Conservation (phyloP, 106 monocot genomes). For the Dendrobium huoshanense region DNA sequence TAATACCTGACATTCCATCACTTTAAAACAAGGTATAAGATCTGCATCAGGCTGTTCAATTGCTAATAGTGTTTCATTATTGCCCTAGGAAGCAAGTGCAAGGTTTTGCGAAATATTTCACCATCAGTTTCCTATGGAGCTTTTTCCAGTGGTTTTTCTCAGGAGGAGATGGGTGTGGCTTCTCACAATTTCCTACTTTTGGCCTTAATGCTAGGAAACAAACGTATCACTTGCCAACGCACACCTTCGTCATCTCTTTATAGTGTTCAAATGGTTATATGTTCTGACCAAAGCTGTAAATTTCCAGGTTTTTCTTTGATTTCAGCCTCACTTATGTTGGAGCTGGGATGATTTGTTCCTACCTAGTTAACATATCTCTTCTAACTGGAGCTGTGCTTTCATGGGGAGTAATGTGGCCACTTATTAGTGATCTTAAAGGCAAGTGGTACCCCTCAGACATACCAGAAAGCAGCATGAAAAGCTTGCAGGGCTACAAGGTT, state of each 20-base stretch:
- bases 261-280: not conserved
- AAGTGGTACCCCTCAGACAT: slow-evolving; percentile 67
- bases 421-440: slow-evolving; percentile 75
- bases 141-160: slow-evolving; percentile 96
- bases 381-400: slow-evolving; percentile 85
- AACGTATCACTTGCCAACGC: slow-evolving; percentile 32
- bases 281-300: not conserved
- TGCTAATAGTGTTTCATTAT: not conserved
- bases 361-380: slow-evolving; percentile 91
- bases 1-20: slow-evolving; percentile 10
- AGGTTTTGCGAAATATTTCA: slow-evolving; percentile 66
- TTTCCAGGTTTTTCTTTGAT: slow-evolving; percentile 87
- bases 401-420: slow-evolving; percentile 99
- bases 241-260: not conserved
- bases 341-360: slow-evolving; percentile 95
- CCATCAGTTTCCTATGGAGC: slow-evolving; percentile 79
- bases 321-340: slow-evolving; percentile 91
- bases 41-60: not conserved
- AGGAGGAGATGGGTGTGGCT: slow-evolving; percentile 74
- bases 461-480: slow-evolving; percentile 83
- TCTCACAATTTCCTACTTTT: slow-evolving; percentile 85
- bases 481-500: slow-evolving; percentile 94
- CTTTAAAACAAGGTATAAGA: not conserved
- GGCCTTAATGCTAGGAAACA: slow-evolving; percentile 79
- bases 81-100: slow-evolving; percentile 63